phyloP scores from a whole-genome alignment of 73 alveolate species.

The Paramecium bursaria region DNA sequence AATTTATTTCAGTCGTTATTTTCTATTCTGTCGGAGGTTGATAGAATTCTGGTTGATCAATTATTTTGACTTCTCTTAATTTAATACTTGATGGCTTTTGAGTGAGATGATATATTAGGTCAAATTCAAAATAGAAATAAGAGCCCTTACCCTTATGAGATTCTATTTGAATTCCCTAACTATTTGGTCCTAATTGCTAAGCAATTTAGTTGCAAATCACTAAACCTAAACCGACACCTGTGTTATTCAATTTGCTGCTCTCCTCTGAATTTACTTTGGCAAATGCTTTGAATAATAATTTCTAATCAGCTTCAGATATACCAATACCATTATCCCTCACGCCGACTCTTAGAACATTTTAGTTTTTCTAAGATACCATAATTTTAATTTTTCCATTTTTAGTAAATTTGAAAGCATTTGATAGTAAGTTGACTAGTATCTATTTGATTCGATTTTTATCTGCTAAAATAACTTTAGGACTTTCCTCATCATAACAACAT shows the following conservation, averaged over 20 bases:
- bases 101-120: neutral
- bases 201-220: conserved; percentile 70
- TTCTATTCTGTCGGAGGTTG: neutral
- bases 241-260: conserved; percentile 28
- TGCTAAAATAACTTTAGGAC: neutral
- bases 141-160: neutral
- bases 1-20: too few relatives aligned
- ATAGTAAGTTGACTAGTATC: conserved; percentile 67
- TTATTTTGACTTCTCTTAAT: neutral
- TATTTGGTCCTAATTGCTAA: neutral
- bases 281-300: conserved; percentile 64
- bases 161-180: neutral
- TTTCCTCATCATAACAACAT: neutral
- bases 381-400: conserved; percentile 61
- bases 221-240: conserved; percentile 78
- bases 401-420: conserved; percentile 75
- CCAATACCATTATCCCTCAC: conserved; percentile 78
- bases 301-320: conserved; percentile 57
- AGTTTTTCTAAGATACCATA: neutral
- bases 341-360: conserved; percentile 16
- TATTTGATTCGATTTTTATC: conserved; percentile 72
- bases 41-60: neutral
- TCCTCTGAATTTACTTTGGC: conserved; percentile 68
- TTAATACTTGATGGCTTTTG: neutral
- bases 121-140: neutral